phyloP scores from a whole-genome alignment of 2,329 filamentous ascomycete genomes.

The Neodidymelliopsis sp. region DNA sequence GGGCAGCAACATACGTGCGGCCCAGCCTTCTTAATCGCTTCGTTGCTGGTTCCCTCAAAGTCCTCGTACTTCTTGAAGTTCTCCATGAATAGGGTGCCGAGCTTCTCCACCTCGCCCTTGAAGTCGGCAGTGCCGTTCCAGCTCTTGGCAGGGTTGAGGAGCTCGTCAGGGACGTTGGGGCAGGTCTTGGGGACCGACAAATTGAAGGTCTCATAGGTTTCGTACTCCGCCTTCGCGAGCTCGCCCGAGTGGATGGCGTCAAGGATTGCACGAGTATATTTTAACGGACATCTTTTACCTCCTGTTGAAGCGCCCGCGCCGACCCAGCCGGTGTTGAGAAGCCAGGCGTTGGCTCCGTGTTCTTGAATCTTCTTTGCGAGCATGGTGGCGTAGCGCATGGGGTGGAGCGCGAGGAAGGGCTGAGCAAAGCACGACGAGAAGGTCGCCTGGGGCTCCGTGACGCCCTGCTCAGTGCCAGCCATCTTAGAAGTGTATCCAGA shows the following conservation, averaged over 20 bases:
- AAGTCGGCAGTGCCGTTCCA: slow-evolving; percentile 90
- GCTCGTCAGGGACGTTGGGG: slow-evolving; percentile 85
- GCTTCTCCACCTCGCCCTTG: slow-evolving; percentile 86
- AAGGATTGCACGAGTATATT: slow-evolving; percentile 98
- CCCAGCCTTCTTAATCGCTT: slow-evolving; percentile 57
- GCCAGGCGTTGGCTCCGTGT: slow-evolving; percentile 96
- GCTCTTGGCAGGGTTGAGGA: slow-evolving; percentile 92
- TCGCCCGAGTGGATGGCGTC: slow-evolving; percentile 98
- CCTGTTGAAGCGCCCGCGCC: slow-evolving; percentile 89
- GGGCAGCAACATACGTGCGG: slow-evolving; percentile 52
- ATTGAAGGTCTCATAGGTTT: slow-evolving; percentile 97
- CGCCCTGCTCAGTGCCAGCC: slow-evolving; percentile 96
- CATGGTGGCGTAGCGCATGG: slow-evolving; percentile 99
- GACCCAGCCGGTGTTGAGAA: slow-evolving; percentile 98
- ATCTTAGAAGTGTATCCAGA: slow-evolving; percentile 99
- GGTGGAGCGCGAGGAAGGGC: slow-evolving; percentile 97
- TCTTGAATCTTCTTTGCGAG: slow-evolving; percentile 95
- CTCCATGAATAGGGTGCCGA: slow-evolving; percentile 87
- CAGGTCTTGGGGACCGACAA: slow-evolving; percentile 93
- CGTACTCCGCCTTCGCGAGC: slow-evolving; percentile 90
- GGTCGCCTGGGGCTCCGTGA: slow-evolving; percentile 96
- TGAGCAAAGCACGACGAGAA: slow-evolving; percentile 99
- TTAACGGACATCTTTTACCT: slow-evolving; percentile 94
- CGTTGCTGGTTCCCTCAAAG: slow-evolving; percentile 69
- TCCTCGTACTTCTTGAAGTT: slow-evolving; percentile 97